These are phyloP conservation scores for Geotrichum australiense DNA, from an alignment of 1,139 yeast genomes.

Conservation along the genomic window DNA sequence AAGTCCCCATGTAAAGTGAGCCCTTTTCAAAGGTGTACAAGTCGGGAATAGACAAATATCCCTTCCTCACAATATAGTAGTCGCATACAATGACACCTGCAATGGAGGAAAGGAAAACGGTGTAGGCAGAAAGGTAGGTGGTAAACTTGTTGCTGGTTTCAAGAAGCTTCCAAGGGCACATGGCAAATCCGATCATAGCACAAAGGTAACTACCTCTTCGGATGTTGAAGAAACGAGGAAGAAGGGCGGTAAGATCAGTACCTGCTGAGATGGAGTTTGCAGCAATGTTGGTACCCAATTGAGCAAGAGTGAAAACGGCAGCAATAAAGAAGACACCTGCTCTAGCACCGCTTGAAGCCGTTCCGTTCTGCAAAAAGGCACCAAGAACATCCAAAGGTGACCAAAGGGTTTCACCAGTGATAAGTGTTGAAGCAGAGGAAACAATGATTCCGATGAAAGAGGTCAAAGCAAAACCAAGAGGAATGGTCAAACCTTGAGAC, in stretches of 20 bases:
- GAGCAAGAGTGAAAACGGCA: conserved; percentile 74
- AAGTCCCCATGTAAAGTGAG: conserved; percentile 50
- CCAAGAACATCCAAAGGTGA: conserved; percentile 74
- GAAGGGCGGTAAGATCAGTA: conserved; percentile 78
- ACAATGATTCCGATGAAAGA: conserved; percentile 82
- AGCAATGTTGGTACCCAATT: conserved; percentile 81
- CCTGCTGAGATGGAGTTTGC: conserved; percentile 89
- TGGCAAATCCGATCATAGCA: conserved; percentile 67
- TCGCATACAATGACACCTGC: conserved; percentile 80
- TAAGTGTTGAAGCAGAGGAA: conserved; percentile 66
- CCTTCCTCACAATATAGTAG: conserved; percentile 65
- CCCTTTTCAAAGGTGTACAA: conserved; percentile 46
- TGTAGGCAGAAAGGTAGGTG: conserved; percentile 75
- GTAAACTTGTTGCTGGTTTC: conserved; percentile 71
- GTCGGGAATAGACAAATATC: conserved; percentile 57
- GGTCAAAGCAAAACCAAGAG: conserved; percentile 70
- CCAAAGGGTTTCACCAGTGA: conserved; percentile 74
- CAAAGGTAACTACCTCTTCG: conserved; percentile 79
- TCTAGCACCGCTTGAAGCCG: conserved; percentile 53
- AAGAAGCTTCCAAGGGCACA: conserved; percentile 86
- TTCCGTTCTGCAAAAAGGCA: conserved; percentile 53
- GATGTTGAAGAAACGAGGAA: conserved; percentile 74
- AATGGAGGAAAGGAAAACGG: conserved; percentile 79
- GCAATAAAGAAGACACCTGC: conserved; percentile 84
- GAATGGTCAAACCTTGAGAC: conserved; percentile 60